These are phyloP conservation scores for Cyberlindnera bimundalis DNA, from an alignment of 805 yeast genomes.

Conservation along the genomic window DNA sequence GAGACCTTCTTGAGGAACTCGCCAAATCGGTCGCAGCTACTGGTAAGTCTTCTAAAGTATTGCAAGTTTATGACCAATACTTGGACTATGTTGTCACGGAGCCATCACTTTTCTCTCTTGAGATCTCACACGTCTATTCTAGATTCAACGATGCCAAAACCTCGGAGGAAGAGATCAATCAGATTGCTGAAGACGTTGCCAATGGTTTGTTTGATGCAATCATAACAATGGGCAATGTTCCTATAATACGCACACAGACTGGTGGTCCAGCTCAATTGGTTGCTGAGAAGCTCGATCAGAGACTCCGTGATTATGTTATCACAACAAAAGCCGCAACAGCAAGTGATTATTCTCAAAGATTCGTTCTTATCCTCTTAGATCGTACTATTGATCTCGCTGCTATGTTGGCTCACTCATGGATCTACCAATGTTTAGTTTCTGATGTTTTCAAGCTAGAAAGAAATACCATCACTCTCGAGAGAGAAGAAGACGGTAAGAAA, in stretches of 20 bases:
- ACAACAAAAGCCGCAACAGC: slow-evolving; percentile 43
- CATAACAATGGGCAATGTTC: slow-evolving; percentile 74
- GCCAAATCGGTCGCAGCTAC: slow-evolving; percentile 76
- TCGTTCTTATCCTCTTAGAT: slow-evolving; percentile 80
- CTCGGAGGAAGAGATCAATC: slow-evolving; percentile 70
- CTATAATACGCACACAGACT: slow-evolving; percentile 84
- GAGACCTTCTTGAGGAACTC: slow-evolving; percentile 81
- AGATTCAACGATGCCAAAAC: slow-evolving; percentile 67
- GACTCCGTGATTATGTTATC: slow-evolving; percentile 79
- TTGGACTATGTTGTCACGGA: slow-evolving; percentile 90
- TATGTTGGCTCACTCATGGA: slow-evolving; percentile 97
- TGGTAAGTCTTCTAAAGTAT: slow-evolving; percentile 67
- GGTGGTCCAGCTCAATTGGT: slow-evolving; percentile 96
- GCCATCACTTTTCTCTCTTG: slow-evolving; percentile 83
- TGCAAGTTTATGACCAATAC: slow-evolving; percentile 93
- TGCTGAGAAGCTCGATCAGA: slow-evolving; percentile 80
- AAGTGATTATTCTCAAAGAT: slow-evolving; percentile 45
- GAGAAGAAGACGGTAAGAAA: slow-evolving; percentile 35
- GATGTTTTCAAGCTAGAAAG: slow-evolving; percentile 83
- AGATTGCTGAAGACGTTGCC: slow-evolving; percentile 66
- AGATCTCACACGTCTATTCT: slow-evolving; percentile 61
- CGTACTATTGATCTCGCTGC: slow-evolving; percentile 87
- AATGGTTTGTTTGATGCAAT: slow-evolving; percentile 77
- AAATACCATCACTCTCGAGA: slow-evolving; percentile 69
- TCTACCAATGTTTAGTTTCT: slow-evolving; percentile 92